Evolutionary conservation across 139 green algal genomes (phyloP).

Genomic region (Chlorella sp.): DNA sequence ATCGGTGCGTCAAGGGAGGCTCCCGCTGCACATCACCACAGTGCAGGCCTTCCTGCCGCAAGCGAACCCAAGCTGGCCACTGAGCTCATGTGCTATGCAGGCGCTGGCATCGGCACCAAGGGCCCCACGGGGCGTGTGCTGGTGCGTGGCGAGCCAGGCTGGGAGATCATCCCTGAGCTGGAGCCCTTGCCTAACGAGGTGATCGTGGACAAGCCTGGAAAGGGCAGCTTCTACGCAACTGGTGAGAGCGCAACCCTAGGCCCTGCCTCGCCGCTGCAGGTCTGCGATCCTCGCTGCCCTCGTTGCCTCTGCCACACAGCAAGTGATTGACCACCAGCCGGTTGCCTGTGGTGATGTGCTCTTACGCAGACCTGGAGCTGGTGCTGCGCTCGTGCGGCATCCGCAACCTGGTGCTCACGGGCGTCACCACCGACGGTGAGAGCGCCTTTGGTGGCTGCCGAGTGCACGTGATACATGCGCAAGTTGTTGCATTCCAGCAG

Average conservation of each 20-base stretch:
- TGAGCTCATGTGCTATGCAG: slow-evolving; percentile 3
- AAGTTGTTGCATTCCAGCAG: too few relatives aligned
- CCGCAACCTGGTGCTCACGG: slow-evolving; percentile 49
- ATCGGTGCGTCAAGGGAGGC: too few relatives aligned
- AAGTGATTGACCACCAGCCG: too few relatives aligned
- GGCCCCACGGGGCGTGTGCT: slow-evolving; percentile 48
- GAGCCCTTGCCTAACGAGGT: slow-evolving; percentile 34
- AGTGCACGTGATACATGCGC: too few relatives aligned
- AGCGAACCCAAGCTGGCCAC: background rate
- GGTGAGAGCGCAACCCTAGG: slow-evolving; percentile 3
- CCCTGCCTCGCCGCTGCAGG: too few relatives aligned
- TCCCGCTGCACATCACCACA: too few relatives aligned
- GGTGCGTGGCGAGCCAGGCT: slow-evolving; percentile 48
- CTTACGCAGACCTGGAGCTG: slow-evolving; percentile 51
- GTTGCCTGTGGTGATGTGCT: background rate
- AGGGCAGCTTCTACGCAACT: slow-evolving; percentile 53
- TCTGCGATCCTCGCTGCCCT: too few relatives aligned
- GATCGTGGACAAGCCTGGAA: slow-evolving; percentile 66
- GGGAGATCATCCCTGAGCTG: slow-evolving; percentile 65
- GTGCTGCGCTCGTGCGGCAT: slow-evolving; percentile 36
- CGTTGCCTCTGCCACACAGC: too few relatives aligned
- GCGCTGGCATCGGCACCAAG: slow-evolving; percentile 44
- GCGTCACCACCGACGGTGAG: slow-evolving; percentile 52
- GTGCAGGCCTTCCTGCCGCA: too few relatives aligned
- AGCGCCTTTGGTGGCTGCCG: too few relatives aligned